Conservation (phyloP, 192 early-diverging fungal species). For the Coemansia sp. region DNA sequence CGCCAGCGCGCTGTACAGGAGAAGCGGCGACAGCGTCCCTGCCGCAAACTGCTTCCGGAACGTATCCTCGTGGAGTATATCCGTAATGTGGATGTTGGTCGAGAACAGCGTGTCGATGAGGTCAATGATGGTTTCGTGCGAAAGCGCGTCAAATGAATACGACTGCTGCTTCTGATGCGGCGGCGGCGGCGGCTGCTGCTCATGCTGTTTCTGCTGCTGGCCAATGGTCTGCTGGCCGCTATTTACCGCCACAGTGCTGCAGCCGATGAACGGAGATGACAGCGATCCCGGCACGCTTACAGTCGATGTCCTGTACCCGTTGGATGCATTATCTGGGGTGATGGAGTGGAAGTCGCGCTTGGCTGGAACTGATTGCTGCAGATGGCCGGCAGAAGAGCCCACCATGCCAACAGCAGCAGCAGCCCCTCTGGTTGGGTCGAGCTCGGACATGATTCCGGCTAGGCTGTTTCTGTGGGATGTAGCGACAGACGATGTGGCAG, state of each 20-base stretch:
- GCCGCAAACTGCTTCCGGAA: slow-evolving; percentile 45
- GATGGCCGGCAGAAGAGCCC: neutral
- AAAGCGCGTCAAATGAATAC: slow-evolving; percentile 7
- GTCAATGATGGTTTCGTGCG: slow-evolving; percentile 27
- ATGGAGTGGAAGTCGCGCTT: slow-evolving; percentile 4
- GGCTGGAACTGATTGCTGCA: slow-evolving; percentile 9
- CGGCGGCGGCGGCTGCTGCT: neutral
- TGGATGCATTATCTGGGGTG: neutral
- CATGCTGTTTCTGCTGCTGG: slow-evolving; percentile 8
- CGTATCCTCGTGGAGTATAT: slow-evolving; percentile 39
- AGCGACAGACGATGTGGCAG: neutral
- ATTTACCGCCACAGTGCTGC: neutral
- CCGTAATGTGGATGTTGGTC: slow-evolving; percentile 13
- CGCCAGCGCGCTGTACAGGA: slow-evolving; percentile 42
- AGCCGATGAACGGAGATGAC: slow-evolving; percentile 4
- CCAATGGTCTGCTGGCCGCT: neutral
- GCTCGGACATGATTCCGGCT: neutral
- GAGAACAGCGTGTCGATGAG: slow-evolving; percentile 46
- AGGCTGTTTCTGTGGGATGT: neutral
- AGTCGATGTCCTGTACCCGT: neutral
- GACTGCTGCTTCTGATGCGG: neutral
- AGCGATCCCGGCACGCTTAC: neutral
- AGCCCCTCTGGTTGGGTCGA: too few species aligned
- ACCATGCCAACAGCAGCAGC: too few species aligned
- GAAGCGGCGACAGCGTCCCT: slow-evolving; percentile 46